Evolutionary conservation across 768 basidiomycete species (phyloP).

Genomic region (Hygrophorus russula): DNA sequence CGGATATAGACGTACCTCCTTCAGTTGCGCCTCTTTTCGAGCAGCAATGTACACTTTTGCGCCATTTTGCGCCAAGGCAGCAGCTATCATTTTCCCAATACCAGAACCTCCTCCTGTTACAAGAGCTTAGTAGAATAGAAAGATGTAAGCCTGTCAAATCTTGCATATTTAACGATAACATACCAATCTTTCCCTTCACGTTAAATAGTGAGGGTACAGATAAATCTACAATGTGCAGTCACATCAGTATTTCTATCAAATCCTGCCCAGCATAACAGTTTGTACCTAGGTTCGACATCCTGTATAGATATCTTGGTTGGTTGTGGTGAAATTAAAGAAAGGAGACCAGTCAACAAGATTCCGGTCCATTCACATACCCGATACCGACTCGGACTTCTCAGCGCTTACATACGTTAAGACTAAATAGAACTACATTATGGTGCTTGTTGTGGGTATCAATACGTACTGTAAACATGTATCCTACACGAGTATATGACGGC

Average conservation of each 20-base stretch:
- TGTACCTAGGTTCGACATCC: conserved; percentile 1
- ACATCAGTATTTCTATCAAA: background rate
- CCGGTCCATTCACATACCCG: too few species aligned
- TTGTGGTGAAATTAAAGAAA: too few species aligned
- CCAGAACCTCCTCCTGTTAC: conserved; percentile 81
- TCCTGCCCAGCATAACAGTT: background rate
- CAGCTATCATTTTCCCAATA: conserved; percentile 77
- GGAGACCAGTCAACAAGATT: too few species aligned
- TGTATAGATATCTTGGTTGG: too few species aligned
- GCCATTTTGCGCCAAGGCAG: conserved; percentile 75
- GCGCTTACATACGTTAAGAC: too few species aligned
- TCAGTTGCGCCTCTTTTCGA: conserved; percentile 67
- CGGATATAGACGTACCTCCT: conserved; percentile 38
- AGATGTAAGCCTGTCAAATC: conserved; percentile 1
- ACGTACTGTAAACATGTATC: too few species aligned
- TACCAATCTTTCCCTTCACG: conserved; percentile 62
- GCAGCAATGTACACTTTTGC: conserved; percentile 86
- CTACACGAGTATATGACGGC: too few species aligned
- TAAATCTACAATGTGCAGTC: conserved; percentile 37
- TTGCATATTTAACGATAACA: conserved; percentile 7
- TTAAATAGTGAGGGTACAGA: conserved; percentile 44
- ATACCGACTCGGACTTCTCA: too few species aligned
- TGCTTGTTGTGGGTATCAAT: too few species aligned
- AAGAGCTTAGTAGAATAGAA: conserved; percentile 34
- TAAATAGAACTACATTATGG: too few species aligned